These are phyloP conservation scores for Elsinoe perseae DNA, from an alignment of 2,329 filamentous ascomycete genomes.

Conservation along the genomic window DNA sequence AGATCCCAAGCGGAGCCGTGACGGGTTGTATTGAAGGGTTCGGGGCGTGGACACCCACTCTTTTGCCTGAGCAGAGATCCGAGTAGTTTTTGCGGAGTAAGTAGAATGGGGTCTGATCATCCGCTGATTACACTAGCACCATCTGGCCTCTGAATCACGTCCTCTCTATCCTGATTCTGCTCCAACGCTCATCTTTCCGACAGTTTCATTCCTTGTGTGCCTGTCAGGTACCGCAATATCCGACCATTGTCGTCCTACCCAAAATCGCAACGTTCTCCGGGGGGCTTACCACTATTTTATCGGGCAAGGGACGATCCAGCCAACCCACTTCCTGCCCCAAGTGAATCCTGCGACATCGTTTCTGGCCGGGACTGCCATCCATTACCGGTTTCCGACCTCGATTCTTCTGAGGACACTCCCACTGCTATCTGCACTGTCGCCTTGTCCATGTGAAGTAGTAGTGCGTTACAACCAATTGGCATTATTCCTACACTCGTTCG, in stretches of 20 bases:
- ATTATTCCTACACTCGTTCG: slow-evolving; percentile 1
- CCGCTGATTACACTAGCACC: slow-evolving; percentile 12
- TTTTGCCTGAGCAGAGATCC: background rate
- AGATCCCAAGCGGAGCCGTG: background rate
- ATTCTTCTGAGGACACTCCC: background rate
- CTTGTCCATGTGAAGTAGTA: background rate
- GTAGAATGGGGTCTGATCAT: slow-evolving; percentile 3
- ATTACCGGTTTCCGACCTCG: slow-evolving; percentile 1
- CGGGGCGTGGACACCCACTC: background rate
- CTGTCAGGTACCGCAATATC: background rate
- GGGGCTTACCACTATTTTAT: background rate
- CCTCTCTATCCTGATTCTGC: background rate
- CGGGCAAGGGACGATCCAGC: slow-evolving; percentile 7
- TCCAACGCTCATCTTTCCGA: background rate
- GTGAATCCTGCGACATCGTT: slow-evolving; percentile 13
- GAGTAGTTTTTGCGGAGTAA: background rate
- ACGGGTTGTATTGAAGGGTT: background rate
- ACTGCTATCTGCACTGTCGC: background rate
- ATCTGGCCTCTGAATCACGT: background rate
- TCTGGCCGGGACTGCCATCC: background rate
- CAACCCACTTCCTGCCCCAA: slow-evolving; percentile 10
- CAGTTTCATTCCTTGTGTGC: background rate
- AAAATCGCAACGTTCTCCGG: background rate
- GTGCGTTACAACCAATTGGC: background rate
- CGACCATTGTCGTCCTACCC: background rate